Evolutionary conservation across 164 flowering plant genomes (phyloP).

Genomic region (Vitis vinifera): ASM3070453v1 NC_081819.1:18929001-18929500

Average conservation of each 20-base stretch:
- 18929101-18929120: too few relatives aligned
- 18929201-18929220: not conserved
- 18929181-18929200: not conserved
- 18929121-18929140: too few relatives aligned
- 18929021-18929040: too few relatives aligned
- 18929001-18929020: too few relatives aligned
- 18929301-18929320: constrained; percentile 41
- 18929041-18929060: too few relatives aligned
- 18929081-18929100: too few relatives aligned
- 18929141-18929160: too few relatives aligned
- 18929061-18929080: too few relatives aligned
- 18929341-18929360: constrained; percentile 37
- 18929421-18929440: constrained; percentile 49
- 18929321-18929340: constrained; percentile 37
- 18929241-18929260: constrained; percentile 52
- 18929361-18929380: constrained; percentile 37
- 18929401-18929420: constrained; percentile 39
- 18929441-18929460: constrained; percentile 34
- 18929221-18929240: constrained; percentile 37
- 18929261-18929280: constrained; percentile 45
- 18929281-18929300: constrained; percentile 26
- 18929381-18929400: constrained; percentile 39
- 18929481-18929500: constrained; percentile 28
- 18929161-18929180: too few relatives aligned
- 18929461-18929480: constrained; percentile 31